Conservation (phyloP, 2,329 filamentous ascomycete species). For the Alternaria tenuissima region DNA sequence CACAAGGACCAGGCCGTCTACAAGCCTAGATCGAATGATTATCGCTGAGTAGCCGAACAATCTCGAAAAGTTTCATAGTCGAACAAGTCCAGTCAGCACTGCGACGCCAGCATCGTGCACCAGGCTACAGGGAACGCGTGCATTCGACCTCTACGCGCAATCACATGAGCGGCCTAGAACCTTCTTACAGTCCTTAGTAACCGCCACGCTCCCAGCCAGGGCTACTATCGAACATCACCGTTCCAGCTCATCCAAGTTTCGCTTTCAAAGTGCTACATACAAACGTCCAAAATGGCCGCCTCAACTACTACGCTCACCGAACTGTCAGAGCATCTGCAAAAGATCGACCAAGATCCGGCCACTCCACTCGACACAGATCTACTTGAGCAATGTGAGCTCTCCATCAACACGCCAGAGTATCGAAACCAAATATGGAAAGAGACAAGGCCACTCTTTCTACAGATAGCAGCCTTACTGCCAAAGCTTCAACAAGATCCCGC, state of each 20-base stretch:
- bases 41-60: neutral
- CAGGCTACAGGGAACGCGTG: constrained; percentile 22
- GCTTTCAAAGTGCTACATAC: neutral
- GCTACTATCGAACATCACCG: neutral
- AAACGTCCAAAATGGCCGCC: constrained; percentile 27
- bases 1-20: no score
- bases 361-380: constrained; percentile 57
- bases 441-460: constrained; percentile 49
- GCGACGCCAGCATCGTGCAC: constrained; percentile 7
- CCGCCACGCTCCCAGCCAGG: constrained; percentile 20
- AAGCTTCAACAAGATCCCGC: constrained; percentile 66
- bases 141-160: constrained; percentile 28
- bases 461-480: constrained; percentile 61
- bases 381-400: constrained; percentile 61
- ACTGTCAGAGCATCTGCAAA: constrained; percentile 55
- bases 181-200: constrained; percentile 17
- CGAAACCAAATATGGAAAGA: constrained; percentile 36
- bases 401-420: constrained; percentile 46
- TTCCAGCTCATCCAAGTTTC: neutral
- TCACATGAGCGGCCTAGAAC: constrained; percentile 44
- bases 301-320: constrained; percentile 33
- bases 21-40: no score
- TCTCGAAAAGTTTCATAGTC: neutral
- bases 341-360: constrained; percentile 55
- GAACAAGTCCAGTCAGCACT: neutral